Evolutionary conservation across 352 stramenopile genomes (phyloP), one percentile per base, ranked within the genome.

Genomic region (Phytophthora boehmeriae): DNA sequence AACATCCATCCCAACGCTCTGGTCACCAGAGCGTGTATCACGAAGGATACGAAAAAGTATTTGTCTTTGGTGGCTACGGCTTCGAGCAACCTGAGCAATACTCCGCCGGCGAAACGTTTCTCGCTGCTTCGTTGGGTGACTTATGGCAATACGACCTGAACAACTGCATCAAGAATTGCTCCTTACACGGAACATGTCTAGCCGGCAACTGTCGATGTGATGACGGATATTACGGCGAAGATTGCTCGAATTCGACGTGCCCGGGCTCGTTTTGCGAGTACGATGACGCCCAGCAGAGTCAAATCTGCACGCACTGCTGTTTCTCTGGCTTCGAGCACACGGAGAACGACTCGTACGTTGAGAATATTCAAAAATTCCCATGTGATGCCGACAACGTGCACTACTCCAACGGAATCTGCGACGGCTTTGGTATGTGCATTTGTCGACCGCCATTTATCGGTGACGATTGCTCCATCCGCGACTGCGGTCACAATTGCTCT

Each of bases 381-480:
- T 99, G 96, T 66, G 80, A 73, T 0, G 46, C 65, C 0, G 75
- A 87, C 45, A 90, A 97, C 38, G 71, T 88, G 14, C 95, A 97
- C 50, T 94, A 96, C 59, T 96, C 87, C 1, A 93, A 99, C 54
- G 97, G 83, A 51, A 86, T 99, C 38, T 99, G 97, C 68, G 95
- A 99, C 67, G 96, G 97, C 2, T 98, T 98, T 78, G 96, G 96
- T 28, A 95, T 83, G 20, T 98, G 96, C 64, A 97, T 98, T 44
- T 99, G 97, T 71, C 77, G 79, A 13, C 94, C 95, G 27, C 92
- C 95, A 5, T 99, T 98, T 59, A 88, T 99, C 16, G 90, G 91
- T 0, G 68, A 86, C 0, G 83, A 93, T 58, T 99, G 96, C 70
- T 95, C 87, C 22, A 98, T 98, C 45, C 88, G 95, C 10, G 91